Conservation (phyloP, 2,329 filamentous ascomycete genomes). For the Leptosphaerulina australis region DNA sequence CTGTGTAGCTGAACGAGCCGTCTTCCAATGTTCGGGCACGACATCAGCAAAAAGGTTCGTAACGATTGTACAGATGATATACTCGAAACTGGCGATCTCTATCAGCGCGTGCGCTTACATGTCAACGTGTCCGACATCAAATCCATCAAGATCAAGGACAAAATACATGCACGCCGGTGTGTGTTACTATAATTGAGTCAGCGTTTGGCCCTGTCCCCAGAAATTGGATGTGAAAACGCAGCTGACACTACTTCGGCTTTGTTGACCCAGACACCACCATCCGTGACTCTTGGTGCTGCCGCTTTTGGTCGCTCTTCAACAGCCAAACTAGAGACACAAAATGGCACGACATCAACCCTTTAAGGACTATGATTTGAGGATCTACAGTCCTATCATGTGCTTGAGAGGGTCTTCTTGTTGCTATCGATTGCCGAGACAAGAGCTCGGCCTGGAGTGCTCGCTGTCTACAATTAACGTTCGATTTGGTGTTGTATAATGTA, state of each 20-base stretch:
- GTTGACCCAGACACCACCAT: neutral
- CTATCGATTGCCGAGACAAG: neutral
- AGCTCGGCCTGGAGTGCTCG: neutral
- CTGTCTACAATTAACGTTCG: neutral
- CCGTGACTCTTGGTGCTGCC: conserved; percentile 2
- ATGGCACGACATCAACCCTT: neutral
- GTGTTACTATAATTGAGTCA: conserved; percentile 12
- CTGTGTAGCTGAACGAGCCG: neutral
- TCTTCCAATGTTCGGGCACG: neutral
- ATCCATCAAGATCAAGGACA: neutral
- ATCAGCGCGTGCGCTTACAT: conserved; percentile 3
- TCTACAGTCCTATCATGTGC: conserved; percentile 1
- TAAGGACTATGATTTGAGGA: neutral
- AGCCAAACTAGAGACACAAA: neutral
- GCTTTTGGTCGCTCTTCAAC: conserved; percentile 4
- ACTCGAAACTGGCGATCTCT: neutral
- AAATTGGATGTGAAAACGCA: neutral
- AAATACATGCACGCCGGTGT: conserved; percentile 1
- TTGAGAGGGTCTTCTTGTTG: neutral
- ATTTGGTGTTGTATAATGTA: neutral
- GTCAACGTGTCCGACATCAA: conserved; percentile 5
- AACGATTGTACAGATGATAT: conserved; percentile 1
- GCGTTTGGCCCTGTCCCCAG: conserved; percentile 2
- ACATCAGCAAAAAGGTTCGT: neutral
- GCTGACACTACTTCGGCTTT: conserved; percentile 4